These are phyloP conservation scores for Phanerochaete carnosa DNA, from an alignment of 768 basidiomycete species.

Conservation along the genomic window DNA sequence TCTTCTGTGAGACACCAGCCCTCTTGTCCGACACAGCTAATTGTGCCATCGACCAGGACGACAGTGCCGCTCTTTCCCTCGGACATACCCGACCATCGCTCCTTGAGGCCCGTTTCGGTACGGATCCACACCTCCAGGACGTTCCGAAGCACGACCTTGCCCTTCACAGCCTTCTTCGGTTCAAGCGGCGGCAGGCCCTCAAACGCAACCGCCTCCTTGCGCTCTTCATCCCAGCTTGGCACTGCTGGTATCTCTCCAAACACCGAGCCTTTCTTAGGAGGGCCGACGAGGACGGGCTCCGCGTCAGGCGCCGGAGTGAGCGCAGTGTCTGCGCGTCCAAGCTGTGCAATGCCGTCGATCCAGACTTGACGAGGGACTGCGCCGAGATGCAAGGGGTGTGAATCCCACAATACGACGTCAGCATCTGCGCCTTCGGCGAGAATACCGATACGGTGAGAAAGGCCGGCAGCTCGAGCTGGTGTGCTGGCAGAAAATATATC, in stretches of 20 bases:
- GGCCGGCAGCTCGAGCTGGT: slow-evolving; percentile 70
- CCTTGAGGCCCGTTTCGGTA: slow-evolving; percentile 27
- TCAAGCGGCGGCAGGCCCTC: slow-evolving; percentile 76
- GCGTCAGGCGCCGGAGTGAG: slow-evolving; percentile 6
- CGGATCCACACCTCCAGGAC: slow-evolving; percentile 38
- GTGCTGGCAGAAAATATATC: slow-evolving; percentile 22
- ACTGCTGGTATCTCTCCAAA: slow-evolving; percentile 47
- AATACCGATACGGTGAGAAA: slow-evolving; percentile 80
- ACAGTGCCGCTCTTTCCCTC: slow-evolving; percentile 23
- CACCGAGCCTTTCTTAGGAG: slow-evolving; percentile 20
- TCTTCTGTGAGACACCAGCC: slow-evolving; percentile 28
- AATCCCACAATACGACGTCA: slow-evolving; percentile 41
- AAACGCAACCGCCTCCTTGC: slow-evolving; percentile 52
- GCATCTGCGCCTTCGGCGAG: slow-evolving; percentile 35
- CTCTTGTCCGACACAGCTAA: slow-evolving; percentile 34
- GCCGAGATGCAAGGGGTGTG: slow-evolving; percentile 40
- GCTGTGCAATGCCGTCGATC: slow-evolving; percentile 83
- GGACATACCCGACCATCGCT: slow-evolving; percentile 31
- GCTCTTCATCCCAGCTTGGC: slow-evolving; percentile 72
- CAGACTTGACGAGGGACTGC: slow-evolving; percentile 58
- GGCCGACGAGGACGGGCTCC: slow-evolving; percentile 17
- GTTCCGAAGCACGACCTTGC: slow-evolving; percentile 60
- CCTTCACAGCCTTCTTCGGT: slow-evolving; percentile 33
- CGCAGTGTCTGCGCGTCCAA: slow-evolving; percentile 34
- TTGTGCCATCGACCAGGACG: slow-evolving; percentile 37